Evolutionary conservation across 1,139 yeast genomes (phyloP), one percentile per base, ranked within the genome.

Genomic region (Cylindricascospora bacillispora): DNA sequence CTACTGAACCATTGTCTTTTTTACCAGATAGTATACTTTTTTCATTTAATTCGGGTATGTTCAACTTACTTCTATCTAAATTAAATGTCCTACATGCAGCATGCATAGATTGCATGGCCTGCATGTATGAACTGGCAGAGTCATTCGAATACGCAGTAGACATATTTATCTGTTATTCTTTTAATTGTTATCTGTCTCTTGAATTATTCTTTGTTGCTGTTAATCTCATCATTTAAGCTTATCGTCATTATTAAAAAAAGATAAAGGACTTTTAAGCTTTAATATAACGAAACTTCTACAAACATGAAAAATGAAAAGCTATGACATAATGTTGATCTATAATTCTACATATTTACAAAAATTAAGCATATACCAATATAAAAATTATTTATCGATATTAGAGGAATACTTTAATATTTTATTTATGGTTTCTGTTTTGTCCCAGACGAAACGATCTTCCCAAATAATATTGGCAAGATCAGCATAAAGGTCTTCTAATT

Each of bases 121-220:
- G 70, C 80, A 78, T 73, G 55, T 71, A 79, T 21, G 89, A 77
- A 51, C 72, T 68, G 4, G 85, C 75, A 1, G 85, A 76, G n/a
- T 69, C 60, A 6, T 65, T 77, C 26, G 66, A 62, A 38, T 65
- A 66, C 7, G 64, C 43, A 1, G 54, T 47, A 2, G 60, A 45
- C 62, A 58, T 58, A 6, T 3, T 30, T 10, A 18, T 10, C 21
- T 18, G n/a, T n/a, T n/a, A n/a, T n/a, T n/a, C n/a, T n/a, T n/a
- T n/a, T n/a, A n/a, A n/a, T n/a, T n/a, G n/a, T n/a, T n/a, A n/a
- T n/a, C n/a, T n/a, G n/a, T n/a, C n/a, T n/a, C n/a, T n/a, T n/a
- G n/a, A n/a, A n/a, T n/a, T n/a, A n/a, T n/a, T n/a, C n/a, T n/a
- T n/a, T n/a, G n/a, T n/a, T n/a, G n/a, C n/a, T n/a, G n/a, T n/a